Evolutionary conservation across 2,329 filamentous ascomycete species (phyloP).

Genomic region (Byssochlamys sp.): DNA sequence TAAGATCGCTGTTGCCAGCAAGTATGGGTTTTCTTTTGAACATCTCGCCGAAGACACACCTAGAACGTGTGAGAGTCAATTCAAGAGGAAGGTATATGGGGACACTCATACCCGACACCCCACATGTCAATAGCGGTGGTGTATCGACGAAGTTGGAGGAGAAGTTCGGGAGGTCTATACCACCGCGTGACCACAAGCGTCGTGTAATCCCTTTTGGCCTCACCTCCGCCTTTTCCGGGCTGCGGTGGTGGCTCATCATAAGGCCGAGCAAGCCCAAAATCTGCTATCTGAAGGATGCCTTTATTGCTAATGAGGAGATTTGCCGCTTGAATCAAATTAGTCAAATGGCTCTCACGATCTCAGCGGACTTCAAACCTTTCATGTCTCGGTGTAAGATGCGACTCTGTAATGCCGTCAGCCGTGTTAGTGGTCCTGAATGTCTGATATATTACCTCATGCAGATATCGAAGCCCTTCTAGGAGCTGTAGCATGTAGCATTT

Average conservation of each 20-base stretch:
- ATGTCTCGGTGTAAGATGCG: constrained; percentile 92
- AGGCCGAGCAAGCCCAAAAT: constrained; percentile 88
- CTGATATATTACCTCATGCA: constrained; percentile 56
- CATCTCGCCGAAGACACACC: constrained; percentile 98
- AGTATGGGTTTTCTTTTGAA: constrained; percentile 86
- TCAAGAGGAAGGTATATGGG: background rate
- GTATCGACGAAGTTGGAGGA: constrained; percentile 79
- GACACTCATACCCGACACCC: constrained; percentile 71
- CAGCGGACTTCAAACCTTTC: constrained; percentile 49
- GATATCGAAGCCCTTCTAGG: constrained; percentile 76
- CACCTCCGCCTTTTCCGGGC: constrained; percentile 68
- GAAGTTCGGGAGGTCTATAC: constrained; percentile 89
- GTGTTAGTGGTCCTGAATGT: background rate
- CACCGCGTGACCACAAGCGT: constrained; percentile 93
- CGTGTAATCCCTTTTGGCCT: constrained; percentile 83
- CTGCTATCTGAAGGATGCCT: constrained; percentile 88
- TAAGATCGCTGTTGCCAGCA: constrained; percentile 73
- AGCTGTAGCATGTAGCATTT: constrained; percentile 97
- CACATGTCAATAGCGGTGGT: constrained; percentile 98
- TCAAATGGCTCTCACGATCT: constrained; percentile 4
- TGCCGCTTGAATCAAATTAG: constrained; percentile 48
- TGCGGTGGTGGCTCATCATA: constrained; percentile 78
- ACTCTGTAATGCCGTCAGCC: constrained; percentile 33
- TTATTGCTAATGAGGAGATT: constrained; percentile 93
- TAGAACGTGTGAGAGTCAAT: constrained; percentile 28